A percentile compares a stretch with the other conserved stretches of the same genome.
Evolutionary conservation across 495 filamentous ascomycete genomes (phyloP).

Genomic region (Trichoderma orchidacearum): DNA sequence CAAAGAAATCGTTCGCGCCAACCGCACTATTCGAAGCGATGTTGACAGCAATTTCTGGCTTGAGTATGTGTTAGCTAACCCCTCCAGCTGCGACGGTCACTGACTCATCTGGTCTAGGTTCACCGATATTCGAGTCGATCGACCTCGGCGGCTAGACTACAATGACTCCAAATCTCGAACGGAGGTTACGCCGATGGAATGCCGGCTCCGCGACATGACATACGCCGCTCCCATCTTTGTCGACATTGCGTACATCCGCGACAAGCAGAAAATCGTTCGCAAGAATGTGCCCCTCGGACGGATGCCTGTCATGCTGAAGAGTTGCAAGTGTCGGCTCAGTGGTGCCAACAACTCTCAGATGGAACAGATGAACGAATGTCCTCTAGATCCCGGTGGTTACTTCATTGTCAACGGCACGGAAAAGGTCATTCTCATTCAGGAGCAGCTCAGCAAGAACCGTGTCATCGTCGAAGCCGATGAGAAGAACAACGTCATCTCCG

Average conservation of each 20-base stretch:
- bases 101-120: slow-evolving; percentile 23
- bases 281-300: slow-evolving; percentile 69
- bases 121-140: slow-evolving; percentile 72
- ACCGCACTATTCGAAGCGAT: slow-evolving; percentile 73
- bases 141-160: slow-evolving; percentile 64
- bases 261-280: slow-evolving; percentile 52
- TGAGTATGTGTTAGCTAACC: slow-evolving; percentile 29
- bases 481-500: slow-evolving; percentile 84
- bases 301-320: slow-evolving; percentile 93
- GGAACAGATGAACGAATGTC: slow-evolving; percentile 82
- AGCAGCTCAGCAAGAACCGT: slow-evolving; percentile 96
- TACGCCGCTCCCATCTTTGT: slow-evolving; percentile 89
- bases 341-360: slow-evolving; percentile 72
- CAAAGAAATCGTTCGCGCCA: slow-evolving; percentile 88
- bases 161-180: slow-evolving; percentile 41
- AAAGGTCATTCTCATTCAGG: slow-evolving; percentile 96
- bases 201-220: slow-evolving; percentile 85
- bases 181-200: slow-evolving; percentile 81
- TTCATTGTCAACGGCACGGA: slow-evolving; percentile 81
- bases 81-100: background rate
- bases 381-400: slow-evolving; percentile 91
- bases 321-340: slow-evolving; percentile 75
- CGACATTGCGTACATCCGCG: slow-evolving; percentile 74
- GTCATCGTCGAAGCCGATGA: slow-evolving; percentile 89
- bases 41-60: slow-evolving; percentile 77